Evolutionary conservation across 2,329 filamentous ascomycete species (phyloP), one percentile per base, ranked within the genome.

Genomic region (Huntiella decipiens): DNA sequence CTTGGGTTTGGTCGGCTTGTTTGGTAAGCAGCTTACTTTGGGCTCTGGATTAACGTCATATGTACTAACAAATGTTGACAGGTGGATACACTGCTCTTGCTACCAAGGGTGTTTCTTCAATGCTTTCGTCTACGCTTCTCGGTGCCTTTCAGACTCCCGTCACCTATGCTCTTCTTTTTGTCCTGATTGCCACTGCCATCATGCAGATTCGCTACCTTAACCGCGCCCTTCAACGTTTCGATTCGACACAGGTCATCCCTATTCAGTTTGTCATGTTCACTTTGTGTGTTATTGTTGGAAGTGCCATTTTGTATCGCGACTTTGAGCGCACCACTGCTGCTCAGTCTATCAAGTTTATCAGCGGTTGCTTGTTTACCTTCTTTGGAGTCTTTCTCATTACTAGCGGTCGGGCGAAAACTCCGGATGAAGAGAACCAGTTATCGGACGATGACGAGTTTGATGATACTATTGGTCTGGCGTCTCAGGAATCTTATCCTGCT

Each of bases 131-230:
- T 43, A 93, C 82, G 0, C 72, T 96, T 15, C 84, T 87, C 70
- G 77, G 82, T 54, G 84, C 84, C 12, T 83, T 98, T 52, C 80
- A 85, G 0, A 96, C 88, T 33, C 87, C 88, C 0, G 80, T 98
- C 50, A 92, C 86, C 15, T 98, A 96, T 57, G 73, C 77, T 1
- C 72, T 98, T n/a, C 60, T 91, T 6, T 66, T 81, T 43, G 71
- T 96, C 42, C 71, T 98, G 19, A 68, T 91, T 13, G 72, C 67
- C 39, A 96, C 88, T 1, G 91, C 91, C 5, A 67, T 98, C 50
- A 86, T 96, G 81, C 91, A 98, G 63, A 88, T 98, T 54, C 88
- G 85, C 58, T 98, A 96, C 58, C 74, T 98, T 58, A 98, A 96
- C 64, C 82, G 72, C 53, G 70, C 73, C 1, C 67, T 98, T 44